Evolutionary conservation across 2,329 filamentous ascomycete species (phyloP).

Genomic region (Polychaeton citri): DNA sequence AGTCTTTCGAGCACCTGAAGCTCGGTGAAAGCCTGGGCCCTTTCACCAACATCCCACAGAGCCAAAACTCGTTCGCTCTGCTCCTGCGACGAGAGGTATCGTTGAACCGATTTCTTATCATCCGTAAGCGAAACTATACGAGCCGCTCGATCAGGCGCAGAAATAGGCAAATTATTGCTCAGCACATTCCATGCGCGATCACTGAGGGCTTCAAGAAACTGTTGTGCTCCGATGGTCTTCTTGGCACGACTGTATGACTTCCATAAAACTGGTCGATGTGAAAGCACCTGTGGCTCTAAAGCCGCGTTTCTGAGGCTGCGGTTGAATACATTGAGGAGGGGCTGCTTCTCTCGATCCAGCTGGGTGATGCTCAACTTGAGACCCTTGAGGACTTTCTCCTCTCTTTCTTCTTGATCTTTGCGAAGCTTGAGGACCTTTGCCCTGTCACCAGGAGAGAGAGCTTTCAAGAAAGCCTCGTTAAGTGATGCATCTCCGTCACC

Average conservation of each 20-base stretch:
- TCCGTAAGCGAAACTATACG: constrained; percentile 15
- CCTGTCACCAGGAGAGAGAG: constrained; percentile 4
- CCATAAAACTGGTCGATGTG: constrained; percentile 14
- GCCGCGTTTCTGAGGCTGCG: constrained; percentile 3
- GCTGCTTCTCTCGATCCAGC: constrained; percentile 3
- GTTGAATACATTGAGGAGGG: constrained; percentile 6
- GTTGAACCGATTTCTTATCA: constrained; percentile 16
- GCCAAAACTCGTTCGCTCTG: constrained; percentile 16
- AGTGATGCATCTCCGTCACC: constrained; percentile 3
- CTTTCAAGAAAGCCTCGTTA: constrained; percentile 6
- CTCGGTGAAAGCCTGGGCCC: neutral
- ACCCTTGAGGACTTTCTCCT: constrained; percentile 1
- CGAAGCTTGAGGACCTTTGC: constrained; percentile 4
- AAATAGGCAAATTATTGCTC: constrained; percentile 16
- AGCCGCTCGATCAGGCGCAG: constrained; percentile 6
- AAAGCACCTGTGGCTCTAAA: constrained; percentile 1
- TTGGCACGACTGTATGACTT: constrained; percentile 17
- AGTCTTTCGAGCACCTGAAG: constrained; percentile 16
- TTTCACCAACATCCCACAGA: constrained; percentile 14
- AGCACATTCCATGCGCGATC: constrained; percentile 20
- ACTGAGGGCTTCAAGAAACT: constrained; percentile 10
- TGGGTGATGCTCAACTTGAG: constrained; percentile 5
- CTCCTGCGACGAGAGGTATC: constrained; percentile 11
- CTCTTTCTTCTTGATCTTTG: constrained; percentile 2
- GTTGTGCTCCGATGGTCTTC: constrained; percentile 8